phyloP scores from a whole-genome alignment of 768 basidiomycete genomes.

The Hericium coralloides region DNA sequence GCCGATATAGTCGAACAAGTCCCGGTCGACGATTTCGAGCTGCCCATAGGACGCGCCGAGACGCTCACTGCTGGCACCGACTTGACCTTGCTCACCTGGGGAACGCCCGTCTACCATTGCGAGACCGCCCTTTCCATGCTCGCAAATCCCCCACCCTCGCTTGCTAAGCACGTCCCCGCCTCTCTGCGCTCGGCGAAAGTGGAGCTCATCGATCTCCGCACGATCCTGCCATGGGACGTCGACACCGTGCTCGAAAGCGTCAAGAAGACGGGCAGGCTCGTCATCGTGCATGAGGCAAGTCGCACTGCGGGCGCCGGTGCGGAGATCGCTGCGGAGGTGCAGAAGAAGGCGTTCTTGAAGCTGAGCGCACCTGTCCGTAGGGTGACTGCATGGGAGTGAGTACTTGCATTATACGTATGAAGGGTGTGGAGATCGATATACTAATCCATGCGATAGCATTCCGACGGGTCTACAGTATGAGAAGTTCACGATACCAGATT shows the following conservation, averaged over 20 bases:
- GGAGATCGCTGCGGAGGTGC: conserved; percentile 87
- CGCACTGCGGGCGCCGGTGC: conserved; percentile 82
- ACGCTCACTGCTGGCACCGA: conserved; percentile 66
- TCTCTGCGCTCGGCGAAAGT: conserved; percentile 61
- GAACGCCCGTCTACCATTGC: conserved; percentile 89
- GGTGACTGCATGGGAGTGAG: conserved; percentile 93
- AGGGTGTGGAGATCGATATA: not conserved
- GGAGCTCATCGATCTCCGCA: conserved; percentile 86
- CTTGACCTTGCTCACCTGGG: conserved; percentile 87
- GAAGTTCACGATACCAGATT: conserved; percentile 88
- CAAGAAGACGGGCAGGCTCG: conserved; percentile 71
- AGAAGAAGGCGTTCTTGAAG: conserved; percentile 81
- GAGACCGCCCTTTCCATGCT: conserved; percentile 77
- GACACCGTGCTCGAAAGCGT: conserved; percentile 78
- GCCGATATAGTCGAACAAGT: conserved; percentile 72
- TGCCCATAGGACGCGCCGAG: conserved; percentile 83
- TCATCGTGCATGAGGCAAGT: conserved; percentile 90
- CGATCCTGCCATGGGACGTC: conserved; percentile 85
- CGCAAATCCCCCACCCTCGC: conserved; percentile 48
- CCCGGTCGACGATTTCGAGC: conserved; percentile 74
- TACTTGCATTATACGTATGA: conserved; percentile 16
- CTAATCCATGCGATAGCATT: conserved; percentile 37
- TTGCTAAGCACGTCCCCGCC: conserved; percentile 57
- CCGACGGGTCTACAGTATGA: conserved; percentile 82
- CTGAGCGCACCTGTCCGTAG: conserved; percentile 82